phyloP scores from a whole-genome alignment of 257 asterid genomes.

The Salvia rosmarinus region DNA sequence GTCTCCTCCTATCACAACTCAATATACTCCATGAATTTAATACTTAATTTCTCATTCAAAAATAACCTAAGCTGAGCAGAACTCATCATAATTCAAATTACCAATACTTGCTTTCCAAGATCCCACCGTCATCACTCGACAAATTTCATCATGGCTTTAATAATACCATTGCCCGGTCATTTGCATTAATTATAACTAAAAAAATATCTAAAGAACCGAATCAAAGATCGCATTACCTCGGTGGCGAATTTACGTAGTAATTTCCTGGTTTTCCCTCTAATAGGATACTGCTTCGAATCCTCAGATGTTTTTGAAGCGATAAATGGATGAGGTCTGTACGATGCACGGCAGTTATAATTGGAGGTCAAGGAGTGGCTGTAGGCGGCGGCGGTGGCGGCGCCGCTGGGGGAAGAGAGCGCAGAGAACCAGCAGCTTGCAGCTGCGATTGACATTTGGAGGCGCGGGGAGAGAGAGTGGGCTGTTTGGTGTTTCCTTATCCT shows the following conservation, averaged over 20 bases:
- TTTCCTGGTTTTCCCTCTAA: constrained; percentile 31
- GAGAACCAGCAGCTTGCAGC: constrained; percentile 53
- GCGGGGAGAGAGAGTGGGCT: neutral
- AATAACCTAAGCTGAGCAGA: neutral
- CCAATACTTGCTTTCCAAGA: too few relatives aligned
- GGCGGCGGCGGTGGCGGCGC: too few relatives aligned
- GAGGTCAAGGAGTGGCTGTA: constrained; percentile 29
- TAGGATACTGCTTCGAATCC: constrained; percentile 23
- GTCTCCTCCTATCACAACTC: neutral
- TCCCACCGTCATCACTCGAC: neutral
- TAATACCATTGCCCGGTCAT: neutral
- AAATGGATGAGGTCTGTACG: constrained; percentile 24
- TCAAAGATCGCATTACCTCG: constrained; percentile 29
- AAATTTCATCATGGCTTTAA: too few relatives aligned
- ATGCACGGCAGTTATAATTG: constrained; percentile 30
- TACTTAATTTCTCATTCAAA: neutral
- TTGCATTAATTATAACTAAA: neutral
- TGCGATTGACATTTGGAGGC: constrained; percentile 44
- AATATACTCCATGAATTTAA: neutral
- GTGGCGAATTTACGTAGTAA: constrained; percentile 29
- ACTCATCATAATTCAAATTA: neutral
- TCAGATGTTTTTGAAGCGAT: constrained; percentile 37
- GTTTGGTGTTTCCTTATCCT: neutral
- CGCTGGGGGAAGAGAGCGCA: constrained; percentile 24
- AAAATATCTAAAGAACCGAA: neutral